Base-by-base conservation (phyloP, 768 basidiomycete species). In the Agaricus subrufescens region DNA sequence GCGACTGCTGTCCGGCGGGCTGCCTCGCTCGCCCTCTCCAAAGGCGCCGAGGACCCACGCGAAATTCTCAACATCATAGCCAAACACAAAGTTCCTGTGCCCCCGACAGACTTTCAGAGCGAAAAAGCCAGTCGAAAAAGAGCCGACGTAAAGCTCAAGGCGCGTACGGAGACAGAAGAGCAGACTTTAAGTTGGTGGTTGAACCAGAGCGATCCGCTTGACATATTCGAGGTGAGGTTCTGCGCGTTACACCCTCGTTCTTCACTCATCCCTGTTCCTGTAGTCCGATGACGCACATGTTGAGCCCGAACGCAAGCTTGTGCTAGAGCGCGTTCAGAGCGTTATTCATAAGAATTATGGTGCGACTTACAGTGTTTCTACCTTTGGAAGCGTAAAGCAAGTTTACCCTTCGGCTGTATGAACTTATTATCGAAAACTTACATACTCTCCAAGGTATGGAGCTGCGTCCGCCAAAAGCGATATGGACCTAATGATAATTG, bases 401-500 rank as follows among this genome's bases (percentile, higher is more conserved):
- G 63, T 57, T 26, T 7, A 19, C 19, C n/a, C 49, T 15, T 27
- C 27, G 14, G 9, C 14, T 27, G 31, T 8, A 15, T 50, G 4
- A 9, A 8, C 15, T 27, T 23, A 31, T 53, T 42, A 37, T 29
- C 3, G 29, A 34, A 27, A 14, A 8, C 30, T 52, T 11, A 52
- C 38, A 31, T 38, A 11, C 26, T 48, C 7, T 29, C 19, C 38
- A 34, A 71, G 70, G 26, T 82, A 83, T 62, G 79, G 79, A 31
- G 71, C 75, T 34, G 71, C 75, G 40, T 60, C 66, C 31, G 42
- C 53, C 2, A 59, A 49, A 2, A 80, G 81, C 58, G 82, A 84
- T 61, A 63, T 84, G 46, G 83, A 84, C 61, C 59, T 84, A 46
- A 71, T 81, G 8, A 65, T 86, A 40, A 52, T 82, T 2, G 84